phyloP scores from a whole-genome alignment of 23 red algal genomes.

The Gracilaria gracilis region DNA sequence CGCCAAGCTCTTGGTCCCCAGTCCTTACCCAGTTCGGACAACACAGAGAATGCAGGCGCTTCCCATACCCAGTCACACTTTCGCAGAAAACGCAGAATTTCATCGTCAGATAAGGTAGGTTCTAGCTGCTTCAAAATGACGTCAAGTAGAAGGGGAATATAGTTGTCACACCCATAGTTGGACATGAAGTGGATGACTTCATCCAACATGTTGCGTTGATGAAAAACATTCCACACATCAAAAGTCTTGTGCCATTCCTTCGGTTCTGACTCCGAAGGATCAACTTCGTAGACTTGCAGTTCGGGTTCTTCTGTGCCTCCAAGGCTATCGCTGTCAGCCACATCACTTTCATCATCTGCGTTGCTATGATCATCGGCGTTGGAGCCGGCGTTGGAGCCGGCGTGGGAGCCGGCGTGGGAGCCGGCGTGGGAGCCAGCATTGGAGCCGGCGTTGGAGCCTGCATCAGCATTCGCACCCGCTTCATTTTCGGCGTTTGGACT shows the following conservation, averaged over 20 bases:
- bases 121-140: conserved; percentile 43
- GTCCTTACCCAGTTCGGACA: conserved; percentile 25
- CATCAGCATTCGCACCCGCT: neutral
- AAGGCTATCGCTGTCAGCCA: conserved; percentile 12
- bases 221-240: conserved; percentile 54
- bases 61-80: conserved; percentile 53
- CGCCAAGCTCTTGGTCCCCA: conserved; percentile 49
- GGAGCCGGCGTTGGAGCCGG: neutral
- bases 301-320: conserved; percentile 2
- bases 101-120: conserved; percentile 28
- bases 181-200: conserved; percentile 50
- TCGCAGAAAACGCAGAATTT: conserved; percentile 37
- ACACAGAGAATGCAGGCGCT: neutral
- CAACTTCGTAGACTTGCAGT: neutral
- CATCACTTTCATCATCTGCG: conserved; percentile 22
- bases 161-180: conserved; percentile 36
- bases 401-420: neutral
- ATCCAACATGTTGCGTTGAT: conserved; percentile 48
- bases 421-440: neutral
- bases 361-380: conserved; percentile 20
- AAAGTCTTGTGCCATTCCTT: conserved; percentile 61
- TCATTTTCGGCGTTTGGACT: neutral
- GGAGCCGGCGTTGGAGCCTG: neutral
- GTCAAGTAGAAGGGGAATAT: conserved; percentile 26
- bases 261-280: conserved; percentile 4